These are phyloP conservation scores for Spongispora temasekensis DNA, from an alignment of 1,284 basidiomycete species.

Conservation along the genomic window DNA sequence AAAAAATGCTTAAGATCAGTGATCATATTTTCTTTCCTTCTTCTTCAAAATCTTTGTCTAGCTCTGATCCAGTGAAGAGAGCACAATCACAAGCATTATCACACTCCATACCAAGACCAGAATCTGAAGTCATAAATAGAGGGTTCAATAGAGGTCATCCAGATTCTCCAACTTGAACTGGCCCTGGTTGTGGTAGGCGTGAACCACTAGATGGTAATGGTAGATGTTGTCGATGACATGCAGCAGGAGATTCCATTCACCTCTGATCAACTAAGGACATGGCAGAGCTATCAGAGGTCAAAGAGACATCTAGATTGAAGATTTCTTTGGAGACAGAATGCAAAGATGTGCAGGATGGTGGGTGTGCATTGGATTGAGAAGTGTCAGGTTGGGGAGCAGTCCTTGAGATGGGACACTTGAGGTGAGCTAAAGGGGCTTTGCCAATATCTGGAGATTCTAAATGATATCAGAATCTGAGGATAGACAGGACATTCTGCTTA, in stretches of 20 bases:
- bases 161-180: background rate
- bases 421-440: background rate
- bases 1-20: background rate
- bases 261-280: background rate
- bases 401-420: background rate
- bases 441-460: too few species aligned
- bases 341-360: background rate
- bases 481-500: too few species aligned
- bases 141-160: background rate
- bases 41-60: background rate
- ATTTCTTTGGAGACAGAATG: background rate
- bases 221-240: background rate
- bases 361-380: background rate
- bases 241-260: background rate
- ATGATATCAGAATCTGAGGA: too few species aligned
- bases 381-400: background rate
- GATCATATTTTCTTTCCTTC: background rate
- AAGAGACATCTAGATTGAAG: background rate
- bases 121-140: background rate
- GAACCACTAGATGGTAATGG: background rate
- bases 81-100: background rate
- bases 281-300: background rate
- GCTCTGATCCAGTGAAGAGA: background rate
- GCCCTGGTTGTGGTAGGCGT: background rate
- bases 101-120: background rate